phyloP scores from a whole-genome alignment of 2,329 filamentous ascomycete genomes.

The Bertia moriformis region DNA sequence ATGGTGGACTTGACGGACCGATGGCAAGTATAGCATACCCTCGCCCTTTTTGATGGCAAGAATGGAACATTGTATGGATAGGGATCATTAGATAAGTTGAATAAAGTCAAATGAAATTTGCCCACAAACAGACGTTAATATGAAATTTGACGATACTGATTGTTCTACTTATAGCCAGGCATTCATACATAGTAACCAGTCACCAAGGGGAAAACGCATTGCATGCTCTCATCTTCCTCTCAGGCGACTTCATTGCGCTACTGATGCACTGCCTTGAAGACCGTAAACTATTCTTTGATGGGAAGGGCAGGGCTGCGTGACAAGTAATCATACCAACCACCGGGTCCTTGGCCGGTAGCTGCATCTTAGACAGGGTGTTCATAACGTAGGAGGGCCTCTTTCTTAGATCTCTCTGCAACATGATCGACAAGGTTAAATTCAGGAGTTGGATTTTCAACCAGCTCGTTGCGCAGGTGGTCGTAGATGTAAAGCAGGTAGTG shows the following conservation, averaged over 20 bases:
- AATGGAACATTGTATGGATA: too few species aligned
- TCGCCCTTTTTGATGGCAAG: too few species aligned
- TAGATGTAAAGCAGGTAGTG: slow-evolving; percentile 59
- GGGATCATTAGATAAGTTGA: too few species aligned
- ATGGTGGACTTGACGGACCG: too few species aligned
- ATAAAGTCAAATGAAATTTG: too few species aligned
- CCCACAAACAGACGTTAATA: too few species aligned
- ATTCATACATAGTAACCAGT: too few species aligned
- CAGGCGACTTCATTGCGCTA: slow-evolving; percentile 52
- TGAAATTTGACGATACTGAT: too few species aligned
- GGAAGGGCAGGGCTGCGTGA: slow-evolving; percentile 32
- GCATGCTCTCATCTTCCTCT: slow-evolving; percentile 44
- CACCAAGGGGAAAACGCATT: slow-evolving; percentile 46
- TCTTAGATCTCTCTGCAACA: slow-evolving; percentile 43
- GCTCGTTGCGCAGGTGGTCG: slow-evolving; percentile 50
- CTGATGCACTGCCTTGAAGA: slow-evolving; percentile 49
- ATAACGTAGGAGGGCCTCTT: slow-evolving; percentile 44
- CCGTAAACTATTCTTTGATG: slow-evolving; percentile 43
- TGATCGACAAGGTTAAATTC: slow-evolving; percentile 34
- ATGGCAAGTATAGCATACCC: too few species aligned
- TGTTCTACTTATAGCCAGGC: too few species aligned
- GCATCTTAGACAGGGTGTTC: slow-evolving; percentile 46
- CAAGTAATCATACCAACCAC: slow-evolving; percentile 46
- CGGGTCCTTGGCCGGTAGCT: slow-evolving; percentile 34
- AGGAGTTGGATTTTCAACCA: slow-evolving; percentile 36